Conservation (phyloP, 441 rosid genomes). For the Corymbia citriodora region DNA sequence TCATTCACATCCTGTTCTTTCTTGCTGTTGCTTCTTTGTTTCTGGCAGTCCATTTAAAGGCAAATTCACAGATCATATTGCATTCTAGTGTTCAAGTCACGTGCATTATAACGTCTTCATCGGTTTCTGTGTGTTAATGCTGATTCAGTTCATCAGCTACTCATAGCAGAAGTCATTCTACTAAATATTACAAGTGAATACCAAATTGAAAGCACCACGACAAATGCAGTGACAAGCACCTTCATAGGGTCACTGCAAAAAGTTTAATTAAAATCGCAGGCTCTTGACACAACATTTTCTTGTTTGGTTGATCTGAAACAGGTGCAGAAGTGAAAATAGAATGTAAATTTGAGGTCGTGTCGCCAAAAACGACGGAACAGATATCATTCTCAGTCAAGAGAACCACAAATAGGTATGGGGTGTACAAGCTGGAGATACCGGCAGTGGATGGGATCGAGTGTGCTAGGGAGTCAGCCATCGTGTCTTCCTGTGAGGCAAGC, state of each 20-base stretch:
- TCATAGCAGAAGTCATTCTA: neutral
- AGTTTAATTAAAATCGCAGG: neutral
- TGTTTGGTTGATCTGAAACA: constrained; percentile 15
- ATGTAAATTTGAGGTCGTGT: constrained; percentile 66
- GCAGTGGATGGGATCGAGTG: constrained; percentile 72
- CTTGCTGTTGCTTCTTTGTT: neutral
- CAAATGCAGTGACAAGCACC: neutral
- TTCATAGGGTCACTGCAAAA: neutral
- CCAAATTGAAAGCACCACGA: neutral
- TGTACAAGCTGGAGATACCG: constrained; percentile 70
- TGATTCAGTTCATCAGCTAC: neutral
- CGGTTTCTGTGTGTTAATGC: neutral
- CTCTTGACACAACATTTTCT: neutral
- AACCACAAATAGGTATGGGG: constrained; percentile 71
- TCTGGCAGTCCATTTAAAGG: neutral
- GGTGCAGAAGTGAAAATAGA: constrained; percentile 84
- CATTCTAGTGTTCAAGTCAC: neutral
- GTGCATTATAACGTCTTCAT: neutral
- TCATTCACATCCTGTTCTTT: neutral
- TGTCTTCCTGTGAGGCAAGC: constrained; percentile 67
- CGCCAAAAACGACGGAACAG: constrained; percentile 53
- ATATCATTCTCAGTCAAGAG: constrained; percentile 78
- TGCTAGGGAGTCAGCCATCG: constrained; percentile 52
- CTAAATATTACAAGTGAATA: neutral
- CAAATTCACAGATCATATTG: neutral